Evolutionary conservation across 352 stramenopile genomes (phyloP).

Genomic region (Albugo laibachii): DNA sequence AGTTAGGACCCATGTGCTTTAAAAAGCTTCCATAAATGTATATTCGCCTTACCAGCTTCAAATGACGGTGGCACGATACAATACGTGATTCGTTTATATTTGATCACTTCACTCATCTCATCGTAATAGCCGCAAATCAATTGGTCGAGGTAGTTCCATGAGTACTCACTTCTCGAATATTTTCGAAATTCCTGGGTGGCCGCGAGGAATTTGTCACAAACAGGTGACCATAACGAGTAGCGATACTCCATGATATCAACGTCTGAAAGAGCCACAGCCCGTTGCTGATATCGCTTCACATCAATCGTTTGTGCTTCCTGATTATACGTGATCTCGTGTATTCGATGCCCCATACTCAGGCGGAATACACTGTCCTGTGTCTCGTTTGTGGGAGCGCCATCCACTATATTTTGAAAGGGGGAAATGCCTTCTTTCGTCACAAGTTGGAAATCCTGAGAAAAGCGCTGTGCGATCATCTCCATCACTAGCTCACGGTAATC

Average conservation of each 20-base stretch:
- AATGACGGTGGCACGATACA: constrained; percentile 25
- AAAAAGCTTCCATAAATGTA: constrained; percentile 2
- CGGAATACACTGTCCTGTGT: constrained; percentile 20
- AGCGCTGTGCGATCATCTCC: constrained; percentile 66
- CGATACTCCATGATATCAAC: constrained; percentile 51
- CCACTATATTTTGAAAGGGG: not conserved
- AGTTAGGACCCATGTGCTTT: too few species aligned
- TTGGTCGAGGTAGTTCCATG: constrained; percentile 62
- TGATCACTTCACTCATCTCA: constrained; percentile 47
- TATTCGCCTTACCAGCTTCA: constrained; percentile 9
- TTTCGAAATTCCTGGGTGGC: constrained; percentile 51
- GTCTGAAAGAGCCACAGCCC: constrained; percentile 23
- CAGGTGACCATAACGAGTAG: constrained; percentile 49
- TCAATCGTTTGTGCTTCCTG: constrained; percentile 49
- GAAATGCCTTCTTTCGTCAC: constrained; percentile 14
- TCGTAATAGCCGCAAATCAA: constrained; percentile 57
- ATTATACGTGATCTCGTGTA: constrained; percentile 68
- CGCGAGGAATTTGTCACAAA: constrained; percentile 44
- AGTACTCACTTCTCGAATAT: constrained; percentile 45
- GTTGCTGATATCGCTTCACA: constrained; percentile 54
- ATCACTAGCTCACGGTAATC: constrained; percentile 48
- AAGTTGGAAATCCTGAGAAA: constrained; percentile 60
- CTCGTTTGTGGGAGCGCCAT: constrained; percentile 1
- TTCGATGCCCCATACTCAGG: constrained; percentile 61
- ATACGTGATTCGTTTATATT: constrained; percentile 53